phyloP scores from a whole-genome alignment of 345 rosid species.

The Triadica sebifera region DNA sequence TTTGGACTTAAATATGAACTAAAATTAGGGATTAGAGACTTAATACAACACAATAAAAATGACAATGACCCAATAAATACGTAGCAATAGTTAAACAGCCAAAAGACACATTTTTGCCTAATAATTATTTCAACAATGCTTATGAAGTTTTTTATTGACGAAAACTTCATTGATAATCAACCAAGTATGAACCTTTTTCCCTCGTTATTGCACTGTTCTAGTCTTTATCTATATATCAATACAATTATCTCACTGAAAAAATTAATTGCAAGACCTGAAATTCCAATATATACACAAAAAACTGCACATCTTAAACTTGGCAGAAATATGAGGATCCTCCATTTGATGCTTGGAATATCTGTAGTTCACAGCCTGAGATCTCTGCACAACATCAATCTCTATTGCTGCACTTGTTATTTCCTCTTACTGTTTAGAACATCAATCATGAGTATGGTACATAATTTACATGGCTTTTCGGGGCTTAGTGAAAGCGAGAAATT shows the following conservation, averaged over 20 bases:
- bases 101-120: no score
- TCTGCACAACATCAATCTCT: not conserved
- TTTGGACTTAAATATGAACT: no score
- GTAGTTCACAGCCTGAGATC: no score
- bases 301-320: no score
- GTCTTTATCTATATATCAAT: not conserved
- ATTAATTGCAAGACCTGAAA: not conserved
- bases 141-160: no score
- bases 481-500: not conserved
- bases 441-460: conserved; percentile 5
- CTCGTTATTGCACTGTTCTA: not conserved
- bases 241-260: not conserved
- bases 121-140: no score
- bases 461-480: conserved; percentile 5
- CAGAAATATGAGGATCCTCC: no score
- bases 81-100: no score
- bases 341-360: no score
- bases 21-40: no score
- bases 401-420: not conserved
- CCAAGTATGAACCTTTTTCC: not conserved
- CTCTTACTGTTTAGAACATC: not conserved
- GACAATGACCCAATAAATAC: no score
- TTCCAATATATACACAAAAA: conserved; percentile 1
- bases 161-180: not conserved
- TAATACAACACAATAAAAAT: no score